Conservation (phyloP, 2,329 filamentous ascomycete genomes). For the Colletotrichum cereale region DNA sequence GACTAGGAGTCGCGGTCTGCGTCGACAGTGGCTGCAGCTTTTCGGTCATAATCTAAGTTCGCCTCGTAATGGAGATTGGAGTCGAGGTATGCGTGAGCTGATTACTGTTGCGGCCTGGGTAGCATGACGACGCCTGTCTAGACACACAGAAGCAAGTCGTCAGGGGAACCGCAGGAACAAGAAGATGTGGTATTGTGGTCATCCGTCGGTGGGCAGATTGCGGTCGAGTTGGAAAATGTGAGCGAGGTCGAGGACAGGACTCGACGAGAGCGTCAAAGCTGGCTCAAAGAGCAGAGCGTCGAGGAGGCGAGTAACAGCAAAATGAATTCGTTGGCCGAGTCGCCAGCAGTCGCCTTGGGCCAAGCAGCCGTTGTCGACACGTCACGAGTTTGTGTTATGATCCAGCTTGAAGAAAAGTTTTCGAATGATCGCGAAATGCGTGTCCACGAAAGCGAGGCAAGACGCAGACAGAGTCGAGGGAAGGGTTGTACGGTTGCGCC, state of each 20-base stretch:
- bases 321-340: conserved; percentile 8
- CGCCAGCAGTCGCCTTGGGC: not conserved
- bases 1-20: conserved; percentile 68
- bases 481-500: conserved; percentile 46
- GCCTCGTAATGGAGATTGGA: conserved; percentile 56
- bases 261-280: conserved; percentile 18
- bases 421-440: conserved; percentile 41
- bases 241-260: conserved; percentile 18
- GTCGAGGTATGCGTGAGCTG: conserved; percentile 54
- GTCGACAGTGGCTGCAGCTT: conserved; percentile 65
- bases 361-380: not conserved
- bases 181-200: conserved; percentile 20
- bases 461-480: conserved; percentile 43
- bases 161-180: conserved; percentile 25
- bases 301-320: not conserved
- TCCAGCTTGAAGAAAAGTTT: conserved; percentile 36
- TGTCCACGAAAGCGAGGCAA: conserved; percentile 40
- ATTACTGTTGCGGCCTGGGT: conserved; percentile 66
- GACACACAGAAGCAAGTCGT: conserved; percentile 50
- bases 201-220: conserved; percentile 32
- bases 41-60: conserved; percentile 72
- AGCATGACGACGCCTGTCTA: conserved; percentile 69
- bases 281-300: conserved; percentile 26
- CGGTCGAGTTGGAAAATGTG: conserved; percentile 20
- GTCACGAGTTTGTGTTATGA: conserved; percentile 18